Conservation (phyloP, 2,329 filamentous ascomycete species). For the Penicillium sp. region DNA sequence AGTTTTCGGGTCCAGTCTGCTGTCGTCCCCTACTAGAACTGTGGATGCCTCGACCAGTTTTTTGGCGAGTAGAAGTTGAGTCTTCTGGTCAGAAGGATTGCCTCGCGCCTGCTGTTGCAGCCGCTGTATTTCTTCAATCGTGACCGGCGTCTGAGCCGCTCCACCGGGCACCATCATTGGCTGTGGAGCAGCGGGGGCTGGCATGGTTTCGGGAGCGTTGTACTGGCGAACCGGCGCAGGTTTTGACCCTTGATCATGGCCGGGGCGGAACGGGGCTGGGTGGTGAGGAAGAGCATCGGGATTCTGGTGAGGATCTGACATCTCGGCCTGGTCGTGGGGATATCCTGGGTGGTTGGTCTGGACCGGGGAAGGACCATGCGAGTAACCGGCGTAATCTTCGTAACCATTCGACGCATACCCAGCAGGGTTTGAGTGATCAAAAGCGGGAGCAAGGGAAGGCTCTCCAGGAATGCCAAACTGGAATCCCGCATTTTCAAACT, state of each 20-base stretch:
- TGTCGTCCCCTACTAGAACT: conserved; percentile 72
- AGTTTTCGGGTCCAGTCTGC: conserved; percentile 65
- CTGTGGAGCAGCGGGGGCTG: conserved; percentile 31
- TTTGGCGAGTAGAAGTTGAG: conserved; percentile 73
- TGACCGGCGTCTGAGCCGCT: conserved; percentile 57
- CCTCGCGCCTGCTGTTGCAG: conserved; percentile 67
- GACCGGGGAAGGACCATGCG: conserved; percentile 22
- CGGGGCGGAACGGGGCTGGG: conserved; percentile 54
- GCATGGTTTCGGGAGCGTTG: conserved; percentile 35
- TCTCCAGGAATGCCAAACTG: conserved; percentile 67
- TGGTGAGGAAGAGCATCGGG: conserved; percentile 57
- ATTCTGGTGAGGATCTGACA: conserved; percentile 39
- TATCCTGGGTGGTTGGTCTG: conserved; percentile 23
- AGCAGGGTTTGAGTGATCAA: conserved; percentile 13
- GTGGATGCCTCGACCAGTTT: conserved; percentile 81
- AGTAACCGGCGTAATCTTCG: conserved; percentile 21
- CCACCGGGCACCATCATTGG: conserved; percentile 9
- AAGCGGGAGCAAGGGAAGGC: conserved; percentile 10
- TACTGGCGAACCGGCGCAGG: conserved; percentile 56
- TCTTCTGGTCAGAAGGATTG: conserved; percentile 69
- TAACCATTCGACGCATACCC: conserved; percentile 20
- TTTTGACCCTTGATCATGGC: conserved; percentile 46
- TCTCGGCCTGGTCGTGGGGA: conserved; percentile 18
- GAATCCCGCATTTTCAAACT: conserved; percentile 55
- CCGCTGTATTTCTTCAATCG: conserved; percentile 71